Evolutionary conservation across 352 stramenopile genomes (phyloP).

Genomic region (Globisporangium lucens): DNA sequence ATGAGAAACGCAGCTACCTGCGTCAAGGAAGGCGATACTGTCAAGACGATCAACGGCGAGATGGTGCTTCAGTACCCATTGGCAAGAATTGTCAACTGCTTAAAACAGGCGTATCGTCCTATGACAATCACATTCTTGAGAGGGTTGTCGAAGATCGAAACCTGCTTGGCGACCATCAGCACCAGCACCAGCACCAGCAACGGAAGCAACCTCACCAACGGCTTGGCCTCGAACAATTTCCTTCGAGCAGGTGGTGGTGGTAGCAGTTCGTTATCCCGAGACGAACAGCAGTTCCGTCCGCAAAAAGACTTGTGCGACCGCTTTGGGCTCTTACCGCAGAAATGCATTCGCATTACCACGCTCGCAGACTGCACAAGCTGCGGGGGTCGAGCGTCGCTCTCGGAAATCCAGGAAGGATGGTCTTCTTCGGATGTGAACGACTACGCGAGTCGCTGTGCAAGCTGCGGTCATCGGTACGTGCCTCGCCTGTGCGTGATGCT

Average conservation of each 20-base stretch:
- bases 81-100: constrained; percentile 23
- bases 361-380: constrained; percentile 39
- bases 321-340: constrained; percentile 36
- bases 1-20: neutral
- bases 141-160: constrained; percentile 28
- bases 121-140: constrained; percentile 49
- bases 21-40: constrained; percentile 25
- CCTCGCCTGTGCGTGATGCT: constrained; percentile 38
- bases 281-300: constrained; percentile 15
- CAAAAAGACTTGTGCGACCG: constrained; percentile 41
- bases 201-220: neutral
- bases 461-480: constrained; percentile 30
- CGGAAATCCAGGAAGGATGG: constrained; percentile 36
- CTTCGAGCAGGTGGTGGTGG: neutral
- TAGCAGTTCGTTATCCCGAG: neutral
- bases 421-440: constrained; percentile 30
- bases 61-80: constrained; percentile 34
- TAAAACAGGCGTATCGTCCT: constrained; percentile 42
- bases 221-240: neutral
- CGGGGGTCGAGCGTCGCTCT: constrained; percentile 25
- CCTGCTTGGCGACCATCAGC: neutral
- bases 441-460: constrained; percentile 35
- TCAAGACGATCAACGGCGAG: constrained; percentile 51
- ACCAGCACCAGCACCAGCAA: neutral
- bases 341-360: constrained; percentile 36